Percentiles rank a stretch among this genome's conserved stretches.
phyloP scores from a whole-genome alignment of 2,329 filamentous ascomycete species.

The Ophiognomonia clavigignenti-juglandacearum region DNA sequence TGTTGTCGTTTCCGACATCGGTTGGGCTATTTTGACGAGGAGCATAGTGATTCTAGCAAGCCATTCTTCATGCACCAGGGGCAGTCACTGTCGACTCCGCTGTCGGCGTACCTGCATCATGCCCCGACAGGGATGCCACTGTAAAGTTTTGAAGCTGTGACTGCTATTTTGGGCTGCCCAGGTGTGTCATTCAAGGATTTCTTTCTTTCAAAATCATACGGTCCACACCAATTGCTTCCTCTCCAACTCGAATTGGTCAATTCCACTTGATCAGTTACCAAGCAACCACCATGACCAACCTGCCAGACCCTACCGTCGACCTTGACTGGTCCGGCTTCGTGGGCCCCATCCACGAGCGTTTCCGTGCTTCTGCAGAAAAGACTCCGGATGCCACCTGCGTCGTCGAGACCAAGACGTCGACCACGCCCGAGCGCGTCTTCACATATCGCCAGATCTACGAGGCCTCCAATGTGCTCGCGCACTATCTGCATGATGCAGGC shows the following conservation, averaged over 20 bases:
- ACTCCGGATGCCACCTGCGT: slow-evolving; percentile 58
- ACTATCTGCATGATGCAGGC: slow-evolving; percentile 71
- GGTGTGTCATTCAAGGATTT: slow-evolving; percentile 10
- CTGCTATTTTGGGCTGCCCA: not conserved
- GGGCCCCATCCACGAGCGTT: slow-evolving; percentile 67
- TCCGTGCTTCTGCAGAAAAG: slow-evolving; percentile 58
- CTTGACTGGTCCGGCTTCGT: slow-evolving; percentile 63
- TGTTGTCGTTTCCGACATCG: too few relatives aligned
- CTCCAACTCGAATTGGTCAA: not conserved
- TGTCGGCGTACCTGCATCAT: too few relatives aligned
- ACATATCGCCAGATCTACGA: slow-evolving; percentile 85
- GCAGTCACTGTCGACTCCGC: too few relatives aligned
- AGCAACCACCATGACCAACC: slow-evolving; percentile 4
- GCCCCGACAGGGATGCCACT: too few relatives aligned
- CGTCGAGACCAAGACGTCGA: slow-evolving; percentile 41
- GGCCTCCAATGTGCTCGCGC: slow-evolving; percentile 72
- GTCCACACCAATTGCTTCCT: slow-evolving; percentile 2
- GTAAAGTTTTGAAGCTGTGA: too few relatives aligned
- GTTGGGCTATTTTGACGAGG: too few relatives aligned
- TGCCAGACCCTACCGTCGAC: slow-evolving; percentile 63
- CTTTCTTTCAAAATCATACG: slow-evolving; percentile 2
- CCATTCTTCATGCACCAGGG: too few relatives aligned
- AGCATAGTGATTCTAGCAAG: too few relatives aligned
- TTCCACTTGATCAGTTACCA: not conserved
- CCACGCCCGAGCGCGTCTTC: slow-evolving; percentile 59